phyloP scores from a whole-genome alignment of 2,329 filamentous ascomycete species.

The Stachybotrys elegans region DNA sequence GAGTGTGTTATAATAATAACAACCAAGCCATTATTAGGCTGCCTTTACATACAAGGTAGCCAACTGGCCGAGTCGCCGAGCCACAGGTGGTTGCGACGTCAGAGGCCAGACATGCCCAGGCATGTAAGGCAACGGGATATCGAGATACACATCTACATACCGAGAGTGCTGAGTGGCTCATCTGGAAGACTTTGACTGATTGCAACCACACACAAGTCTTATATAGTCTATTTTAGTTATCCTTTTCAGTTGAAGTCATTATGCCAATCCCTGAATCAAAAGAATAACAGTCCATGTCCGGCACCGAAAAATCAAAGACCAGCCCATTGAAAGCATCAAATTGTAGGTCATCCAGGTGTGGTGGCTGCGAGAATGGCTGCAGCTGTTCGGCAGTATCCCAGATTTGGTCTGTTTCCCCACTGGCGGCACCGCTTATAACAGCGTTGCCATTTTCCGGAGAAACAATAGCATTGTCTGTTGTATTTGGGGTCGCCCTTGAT shows the following conservation, averaged over 20 bases:
- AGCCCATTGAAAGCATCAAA: background rate
- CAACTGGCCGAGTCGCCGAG: too few relatives aligned
- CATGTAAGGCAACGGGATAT: too few relatives aligned
- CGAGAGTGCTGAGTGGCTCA: too few relatives aligned
- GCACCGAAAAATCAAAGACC: background rate
- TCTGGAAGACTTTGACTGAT: too few relatives aligned
- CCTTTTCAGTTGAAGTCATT: background rate
- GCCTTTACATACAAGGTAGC: too few relatives aligned
- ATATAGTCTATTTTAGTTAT: background rate
- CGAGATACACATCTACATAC: too few relatives aligned
- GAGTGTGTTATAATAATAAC: too few relatives aligned
- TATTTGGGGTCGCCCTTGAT: background rate
- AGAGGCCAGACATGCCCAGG: too few relatives aligned
- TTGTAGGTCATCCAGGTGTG: background rate
- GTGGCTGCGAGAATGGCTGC: background rate
- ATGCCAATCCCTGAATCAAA: background rate
- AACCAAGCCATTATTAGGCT: too few relatives aligned
- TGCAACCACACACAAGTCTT: too few relatives aligned
- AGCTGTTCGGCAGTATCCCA: background rate
- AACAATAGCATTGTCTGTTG: background rate
- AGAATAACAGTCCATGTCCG: background rate
- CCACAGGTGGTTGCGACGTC: too few relatives aligned
- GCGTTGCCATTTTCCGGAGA: background rate
- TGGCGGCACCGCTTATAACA: background rate
- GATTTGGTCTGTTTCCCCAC: background rate